phyloP scores from a whole-genome alignment of 2,329 filamentous ascomycete genomes.

The Thelonectria rubi region DNA sequence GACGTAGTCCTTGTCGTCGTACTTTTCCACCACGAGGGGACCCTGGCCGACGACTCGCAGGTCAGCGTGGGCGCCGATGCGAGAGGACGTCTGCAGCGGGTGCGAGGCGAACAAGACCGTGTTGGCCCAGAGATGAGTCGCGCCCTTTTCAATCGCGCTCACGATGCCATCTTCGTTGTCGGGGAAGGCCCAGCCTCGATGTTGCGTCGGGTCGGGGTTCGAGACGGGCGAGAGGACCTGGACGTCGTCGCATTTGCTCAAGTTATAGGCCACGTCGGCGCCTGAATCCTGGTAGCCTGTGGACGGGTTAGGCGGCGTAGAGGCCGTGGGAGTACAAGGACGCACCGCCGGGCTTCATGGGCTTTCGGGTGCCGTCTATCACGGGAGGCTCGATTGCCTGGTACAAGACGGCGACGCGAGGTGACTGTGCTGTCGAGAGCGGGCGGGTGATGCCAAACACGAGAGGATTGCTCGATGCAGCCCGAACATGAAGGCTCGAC shows the following conservation, averaged over 20 bases:
- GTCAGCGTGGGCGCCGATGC: slow-evolving; percentile 43
- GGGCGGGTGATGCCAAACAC: not conserved
- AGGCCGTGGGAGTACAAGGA: no score
- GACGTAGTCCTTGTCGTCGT: slow-evolving; percentile 60
- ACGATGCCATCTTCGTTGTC: slow-evolving; percentile 33
- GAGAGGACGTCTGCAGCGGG: slow-evolving; percentile 54
- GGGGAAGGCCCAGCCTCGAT: slow-evolving; percentile 32
- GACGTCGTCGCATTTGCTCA: slow-evolving; percentile 27
- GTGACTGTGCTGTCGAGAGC: slow-evolving; percentile 4
- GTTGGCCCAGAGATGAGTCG: slow-evolving; percentile 60
- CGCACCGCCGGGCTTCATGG: slow-evolving; percentile 58
- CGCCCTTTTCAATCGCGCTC: slow-evolving; percentile 49
- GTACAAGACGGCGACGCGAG: slow-evolving; percentile 54
- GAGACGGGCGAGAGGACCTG: slow-evolving; percentile 23
- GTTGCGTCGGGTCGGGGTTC: slow-evolving; percentile 17
- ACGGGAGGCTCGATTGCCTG: slow-evolving; percentile 57
- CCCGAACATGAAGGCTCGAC: no score
- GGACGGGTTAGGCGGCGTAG: no score
- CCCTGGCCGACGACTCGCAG: slow-evolving; percentile 57
- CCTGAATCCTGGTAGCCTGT: slow-evolving; percentile 36
- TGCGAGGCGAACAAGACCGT: slow-evolving; percentile 59
- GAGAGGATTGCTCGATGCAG: not conserved
- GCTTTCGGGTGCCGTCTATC: slow-evolving; percentile 58
- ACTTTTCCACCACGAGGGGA: slow-evolving; percentile 56
- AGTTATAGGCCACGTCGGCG: slow-evolving; percentile 33